A percentile compares a stretch with the other conserved stretches of the same genome.
These are phyloP conservation scores for Stagonosporopsis chrysanthemi DNA, from an alignment of 2,329 filamentous ascomycete species.

Conservation along the genomic window DNA sequence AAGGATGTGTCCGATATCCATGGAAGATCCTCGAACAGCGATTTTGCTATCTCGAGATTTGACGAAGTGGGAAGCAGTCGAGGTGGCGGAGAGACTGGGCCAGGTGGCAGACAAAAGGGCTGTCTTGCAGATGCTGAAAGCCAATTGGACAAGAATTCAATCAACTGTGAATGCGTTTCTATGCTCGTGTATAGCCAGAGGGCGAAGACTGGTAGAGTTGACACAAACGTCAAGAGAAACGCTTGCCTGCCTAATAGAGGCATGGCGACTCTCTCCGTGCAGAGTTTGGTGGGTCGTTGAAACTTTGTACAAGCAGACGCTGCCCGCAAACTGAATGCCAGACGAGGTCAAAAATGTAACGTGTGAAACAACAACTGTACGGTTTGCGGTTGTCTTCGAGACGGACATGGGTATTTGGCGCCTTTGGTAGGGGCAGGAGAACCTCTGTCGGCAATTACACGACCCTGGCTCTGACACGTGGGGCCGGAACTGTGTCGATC, in stretches of 20 bases:
- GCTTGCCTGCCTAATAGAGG: not conserved
- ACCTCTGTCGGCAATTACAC: not conserved
- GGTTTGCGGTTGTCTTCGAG: not conserved
- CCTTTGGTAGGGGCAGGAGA: not conserved
- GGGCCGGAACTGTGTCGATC: not conserved
- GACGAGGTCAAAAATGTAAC: not conserved
- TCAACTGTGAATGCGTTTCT: not conserved
- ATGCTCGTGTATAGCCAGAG: constrained; percentile 10
- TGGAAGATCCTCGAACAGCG: constrained; percentile 5
- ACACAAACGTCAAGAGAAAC: not conserved
- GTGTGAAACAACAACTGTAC: not conserved
- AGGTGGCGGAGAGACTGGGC: constrained; percentile 31
- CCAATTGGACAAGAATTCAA: not conserved
- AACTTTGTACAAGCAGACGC: not conserved
- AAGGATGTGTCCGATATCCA: constrained; percentile 29
- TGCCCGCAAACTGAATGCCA: not conserved
- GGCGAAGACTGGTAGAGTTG: constrained; percentile 2
- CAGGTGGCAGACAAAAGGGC: constrained; percentile 34
- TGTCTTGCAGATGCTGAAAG: not conserved
- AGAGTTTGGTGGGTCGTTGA: not conserved
- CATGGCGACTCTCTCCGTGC: not conserved
- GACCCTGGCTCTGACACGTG: constrained; percentile 6
- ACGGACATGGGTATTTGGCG: not conserved
- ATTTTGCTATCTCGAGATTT: constrained; percentile 11
- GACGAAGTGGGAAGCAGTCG: constrained; percentile 6